Conservation (phyloP, 345 rosid species). For the Rhodamnia rubescens region DNA sequence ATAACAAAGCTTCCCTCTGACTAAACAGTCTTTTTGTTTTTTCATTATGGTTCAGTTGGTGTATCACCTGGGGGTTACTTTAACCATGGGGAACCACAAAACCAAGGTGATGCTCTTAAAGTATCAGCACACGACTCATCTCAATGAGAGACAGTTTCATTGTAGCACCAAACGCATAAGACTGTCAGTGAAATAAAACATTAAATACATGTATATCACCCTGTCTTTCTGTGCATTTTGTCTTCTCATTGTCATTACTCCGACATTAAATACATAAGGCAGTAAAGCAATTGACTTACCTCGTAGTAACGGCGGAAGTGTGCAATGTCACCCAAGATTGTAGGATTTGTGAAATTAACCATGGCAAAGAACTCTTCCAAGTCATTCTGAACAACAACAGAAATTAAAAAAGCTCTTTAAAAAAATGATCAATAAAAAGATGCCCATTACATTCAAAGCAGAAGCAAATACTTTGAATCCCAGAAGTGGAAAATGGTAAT, state of each 20-base stretch:
- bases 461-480: background rate
- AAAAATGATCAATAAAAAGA: background rate
- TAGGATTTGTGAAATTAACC: slow-evolving; percentile 98
- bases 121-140: background rate
- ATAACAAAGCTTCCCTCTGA: background rate
- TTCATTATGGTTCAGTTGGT: background rate
- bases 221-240: background rate
- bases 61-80: background rate
- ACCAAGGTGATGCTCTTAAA: background rate
- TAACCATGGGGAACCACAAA: background rate
- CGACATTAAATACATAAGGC: background rate
- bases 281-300: slow-evolving; percentile 25
- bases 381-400: slow-evolving; percentile 59
- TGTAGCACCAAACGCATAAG: background rate
- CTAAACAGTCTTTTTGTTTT: background rate
- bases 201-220: background rate
- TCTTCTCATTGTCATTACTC: background rate
- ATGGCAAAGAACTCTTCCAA: slow-evolving; percentile 96
- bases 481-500: background rate
- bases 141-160: background rate
- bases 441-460: background rate
- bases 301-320: slow-evolving; percentile 88
- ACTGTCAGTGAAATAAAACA: too few species aligned
- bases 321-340: slow-evolving; percentile 79
- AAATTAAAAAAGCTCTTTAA: background rate